These are phyloP conservation scores for Mortierella sp. DNA, from an alignment of 371 early-diverging fungal species.

Conservation along the genomic window DNA sequence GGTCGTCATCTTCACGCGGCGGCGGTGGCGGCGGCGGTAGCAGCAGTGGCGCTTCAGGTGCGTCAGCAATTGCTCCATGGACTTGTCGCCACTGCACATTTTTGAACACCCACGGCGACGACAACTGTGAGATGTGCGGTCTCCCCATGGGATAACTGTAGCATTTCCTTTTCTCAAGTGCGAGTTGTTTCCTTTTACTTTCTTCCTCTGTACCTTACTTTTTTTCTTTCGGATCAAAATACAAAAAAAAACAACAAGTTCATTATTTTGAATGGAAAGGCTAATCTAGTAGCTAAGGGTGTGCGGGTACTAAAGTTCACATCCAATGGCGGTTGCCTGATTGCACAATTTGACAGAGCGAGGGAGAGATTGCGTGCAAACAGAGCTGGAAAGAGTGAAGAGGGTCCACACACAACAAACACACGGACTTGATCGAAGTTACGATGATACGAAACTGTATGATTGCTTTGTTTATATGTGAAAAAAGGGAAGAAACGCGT, in stretches of 20 bases:
- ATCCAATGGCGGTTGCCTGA: too few relatives aligned
- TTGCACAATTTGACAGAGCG: too few relatives aligned
- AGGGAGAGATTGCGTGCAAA: too few relatives aligned
- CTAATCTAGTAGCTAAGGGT: too few relatives aligned
- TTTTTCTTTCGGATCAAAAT: neutral
- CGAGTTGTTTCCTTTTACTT: neutral
- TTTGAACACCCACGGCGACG: constrained; percentile 76
- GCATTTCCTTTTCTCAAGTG: neutral
- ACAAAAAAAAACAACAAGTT: neutral
- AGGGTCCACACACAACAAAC: too few relatives aligned
- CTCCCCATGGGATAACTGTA: constrained; percentile 70
- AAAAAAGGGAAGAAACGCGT: too few relatives aligned
- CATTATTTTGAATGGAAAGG: too few relatives aligned
- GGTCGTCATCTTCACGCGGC: constrained; percentile 31
- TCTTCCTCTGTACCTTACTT: neutral
- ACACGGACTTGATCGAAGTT: too few relatives aligned
- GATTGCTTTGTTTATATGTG: too few relatives aligned
- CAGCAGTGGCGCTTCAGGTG: constrained; percentile 43
- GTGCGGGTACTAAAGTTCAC: too few relatives aligned
- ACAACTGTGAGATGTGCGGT: constrained; percentile 96
- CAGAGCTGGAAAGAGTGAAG: too few relatives aligned
- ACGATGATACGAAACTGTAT: too few relatives aligned
- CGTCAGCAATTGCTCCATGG: constrained; percentile 67
- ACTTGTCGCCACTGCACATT: constrained; percentile 96
- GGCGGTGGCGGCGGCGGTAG: constrained; percentile 28